Percentiles rank a stretch among this genome's conserved stretches.
phyloP scores from a whole-genome alignment of 495 filamentous ascomycete species.

The Haplographium delicatum region DNA sequence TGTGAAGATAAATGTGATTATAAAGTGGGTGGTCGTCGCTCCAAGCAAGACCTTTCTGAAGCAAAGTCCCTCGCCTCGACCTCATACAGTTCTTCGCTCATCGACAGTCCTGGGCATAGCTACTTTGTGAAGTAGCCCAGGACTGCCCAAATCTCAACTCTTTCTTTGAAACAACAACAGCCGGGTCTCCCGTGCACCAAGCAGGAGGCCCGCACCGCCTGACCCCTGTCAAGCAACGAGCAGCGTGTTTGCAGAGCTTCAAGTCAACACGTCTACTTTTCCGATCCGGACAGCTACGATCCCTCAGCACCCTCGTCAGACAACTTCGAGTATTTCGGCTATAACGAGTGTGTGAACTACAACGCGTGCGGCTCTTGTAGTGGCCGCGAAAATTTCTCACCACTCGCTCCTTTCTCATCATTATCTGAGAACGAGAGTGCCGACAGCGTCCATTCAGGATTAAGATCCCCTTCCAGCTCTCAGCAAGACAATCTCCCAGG shows the following conservation, averaged over 20 bases:
- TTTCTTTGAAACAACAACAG: constrained; percentile 13
- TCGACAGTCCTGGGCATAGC: constrained; percentile 18
- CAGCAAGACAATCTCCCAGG: constrained; percentile 17
- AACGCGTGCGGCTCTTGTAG: constrained; percentile 13
- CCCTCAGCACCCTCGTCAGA: constrained; percentile 17
- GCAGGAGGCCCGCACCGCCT: constrained; percentile 18
- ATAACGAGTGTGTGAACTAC: constrained; percentile 15
- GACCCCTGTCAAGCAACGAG: constrained; percentile 18
- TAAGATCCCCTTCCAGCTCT: constrained; percentile 13
- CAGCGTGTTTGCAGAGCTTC: constrained; percentile 17
- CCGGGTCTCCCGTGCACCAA: constrained; percentile 17
- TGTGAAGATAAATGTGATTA: constrained; percentile 15
- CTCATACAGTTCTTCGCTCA: constrained; percentile 15
- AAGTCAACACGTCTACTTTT: constrained; percentile 17
- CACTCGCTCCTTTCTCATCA: constrained; percentile 14
- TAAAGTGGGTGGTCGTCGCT: constrained; percentile 13
- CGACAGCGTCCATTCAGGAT: constrained; percentile 19
- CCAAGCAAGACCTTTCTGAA: constrained; percentile 13
- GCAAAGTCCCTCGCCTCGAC: constrained; percentile 15
- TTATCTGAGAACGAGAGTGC: constrained; percentile 19
- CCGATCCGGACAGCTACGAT: constrained; percentile 14
- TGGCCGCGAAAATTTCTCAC: constrained; percentile 17
- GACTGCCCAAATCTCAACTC: constrained; percentile 16
- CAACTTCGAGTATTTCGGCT: constrained; percentile 14
- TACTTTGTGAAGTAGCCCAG: constrained; percentile 19